Conservation (phyloP, 1,284 basidiomycete species). For the Ustilago bromivora region DNA sequence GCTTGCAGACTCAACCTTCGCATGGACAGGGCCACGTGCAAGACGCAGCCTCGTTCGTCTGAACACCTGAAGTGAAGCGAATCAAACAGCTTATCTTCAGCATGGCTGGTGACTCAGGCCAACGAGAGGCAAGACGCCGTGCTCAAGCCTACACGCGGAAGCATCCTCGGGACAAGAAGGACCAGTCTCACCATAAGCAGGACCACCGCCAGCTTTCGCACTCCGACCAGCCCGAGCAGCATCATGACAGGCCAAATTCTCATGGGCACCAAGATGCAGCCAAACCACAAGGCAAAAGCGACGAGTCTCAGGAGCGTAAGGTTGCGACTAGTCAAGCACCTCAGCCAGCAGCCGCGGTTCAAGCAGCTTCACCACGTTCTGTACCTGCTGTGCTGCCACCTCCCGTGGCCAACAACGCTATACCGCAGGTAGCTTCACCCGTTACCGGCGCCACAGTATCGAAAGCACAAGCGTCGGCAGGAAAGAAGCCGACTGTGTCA, state of each 20-base stretch:
- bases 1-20: no score
- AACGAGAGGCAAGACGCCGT: neutral
- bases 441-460: neutral
- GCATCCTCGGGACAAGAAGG: conserved; percentile 5
- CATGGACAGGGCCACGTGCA: neutral
- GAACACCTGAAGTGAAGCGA: neutral
- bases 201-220: neutral
- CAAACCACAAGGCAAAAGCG: neutral
- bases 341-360: neutral
- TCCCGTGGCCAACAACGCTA: neutral
- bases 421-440: neutral
- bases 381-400: neutral
- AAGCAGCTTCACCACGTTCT: neutral
- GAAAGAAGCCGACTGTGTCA: conserved; percentile 5
- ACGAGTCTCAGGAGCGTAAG: neutral
- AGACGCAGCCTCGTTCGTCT: neutral
- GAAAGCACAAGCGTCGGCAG: neutral
- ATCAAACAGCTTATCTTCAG: neutral
- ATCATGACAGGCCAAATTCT: neutral
- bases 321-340: neutral
- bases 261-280: neutral
- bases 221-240: neutral
- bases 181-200: neutral
- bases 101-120: neutral
- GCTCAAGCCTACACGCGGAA: conserved; percentile 3